These are phyloP conservation scores for Saturnispora serradocipensis DNA, from an alignment of 805 yeast species.

Conservation along the genomic window DNA sequence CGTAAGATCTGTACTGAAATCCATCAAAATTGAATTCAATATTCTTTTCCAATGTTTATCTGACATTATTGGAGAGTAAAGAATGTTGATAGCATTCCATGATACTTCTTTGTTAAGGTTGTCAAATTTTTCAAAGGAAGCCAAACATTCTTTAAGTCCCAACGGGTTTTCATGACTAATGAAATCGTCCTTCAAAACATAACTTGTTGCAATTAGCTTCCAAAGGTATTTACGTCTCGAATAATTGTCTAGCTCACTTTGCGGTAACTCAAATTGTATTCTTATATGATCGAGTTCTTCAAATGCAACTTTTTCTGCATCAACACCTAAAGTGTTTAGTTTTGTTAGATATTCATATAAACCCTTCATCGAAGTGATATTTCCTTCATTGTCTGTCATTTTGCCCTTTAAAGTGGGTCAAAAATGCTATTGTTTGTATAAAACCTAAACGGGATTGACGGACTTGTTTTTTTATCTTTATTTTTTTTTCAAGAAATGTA, in stretches of 20 bases:
- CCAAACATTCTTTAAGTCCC: slow-evolving; percentile 1
- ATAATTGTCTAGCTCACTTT: neutral
- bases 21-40: neutral
- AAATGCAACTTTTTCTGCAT: neutral
- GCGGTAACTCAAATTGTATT: neutral
- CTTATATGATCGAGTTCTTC: slow-evolving; percentile 2
- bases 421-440: neutral
- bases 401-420: neutral
- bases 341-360: slow-evolving; percentile 2
- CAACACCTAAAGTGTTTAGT: neutral
- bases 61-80: slow-evolving; percentile 1
- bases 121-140: neutral
- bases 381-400: neutral
- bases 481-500: too few species aligned
- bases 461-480: neutral
- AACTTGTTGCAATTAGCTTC: slow-evolving; percentile 5
- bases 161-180: neutral
- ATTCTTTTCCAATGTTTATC: slow-evolving; percentile 1
- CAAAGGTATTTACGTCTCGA: slow-evolving; percentile 6
- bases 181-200: neutral
- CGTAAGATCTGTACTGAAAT: neutral
- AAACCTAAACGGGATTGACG: neutral
- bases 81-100: slow-evolving; percentile 6
- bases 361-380: neutral
- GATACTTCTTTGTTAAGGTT: neutral